Base-by-base conservation (phyloP, 2,329 filamentous ascomycete species). In the Ophiostoma tasmaniense region DNA sequence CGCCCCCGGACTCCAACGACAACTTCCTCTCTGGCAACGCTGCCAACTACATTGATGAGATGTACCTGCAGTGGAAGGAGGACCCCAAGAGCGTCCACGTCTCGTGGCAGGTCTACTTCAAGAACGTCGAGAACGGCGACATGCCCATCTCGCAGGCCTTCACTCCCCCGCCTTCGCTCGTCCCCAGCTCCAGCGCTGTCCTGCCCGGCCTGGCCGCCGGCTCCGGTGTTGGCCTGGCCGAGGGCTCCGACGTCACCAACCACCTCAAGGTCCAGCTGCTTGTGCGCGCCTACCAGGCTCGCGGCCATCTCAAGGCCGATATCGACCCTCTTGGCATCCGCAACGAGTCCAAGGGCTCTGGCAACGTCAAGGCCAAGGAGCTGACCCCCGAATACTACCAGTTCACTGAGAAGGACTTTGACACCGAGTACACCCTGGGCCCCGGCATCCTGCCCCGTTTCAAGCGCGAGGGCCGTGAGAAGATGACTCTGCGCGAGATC, bases 81-180 rank as follows among this genome's bases (percentile, higher is more conserved):
- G 93, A 99, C 76, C 93, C 95, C 67, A 86, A 88, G 76, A 97
- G 92, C 77, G 95, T 99, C 70, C 95, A 99, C 81, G 86, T 97
- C 76, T 99, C 95, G 79, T 99, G 95, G 95, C 94, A 97, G 83
- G 89, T 96, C 78, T 99, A 99, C 86, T 99, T 99, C 87, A 92
- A 89, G 83, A 99, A 99, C 83, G 97, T 99, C 91, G 95, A 99
- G 84, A 91, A 88, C 74, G 95, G 95, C 79, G 91, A 95, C 77
- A 98, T 99, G 92, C 94, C 94, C 78, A 92, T 96, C 78, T 95
- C 94, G 72, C 91, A 96, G 81, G 95, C 95, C 74, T 99, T 99
- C 84, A 93, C 93, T 73, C 93, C 95, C 73, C 95, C 95, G 64
- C 95, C 95, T 20, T 97, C 91, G 74, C 88, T 99, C 74, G 89